These are phyloP conservation scores for Fusarium globosum DNA, from an alignment of 2,329 filamentous ascomycete species.

Conservation along the genomic window DNA sequence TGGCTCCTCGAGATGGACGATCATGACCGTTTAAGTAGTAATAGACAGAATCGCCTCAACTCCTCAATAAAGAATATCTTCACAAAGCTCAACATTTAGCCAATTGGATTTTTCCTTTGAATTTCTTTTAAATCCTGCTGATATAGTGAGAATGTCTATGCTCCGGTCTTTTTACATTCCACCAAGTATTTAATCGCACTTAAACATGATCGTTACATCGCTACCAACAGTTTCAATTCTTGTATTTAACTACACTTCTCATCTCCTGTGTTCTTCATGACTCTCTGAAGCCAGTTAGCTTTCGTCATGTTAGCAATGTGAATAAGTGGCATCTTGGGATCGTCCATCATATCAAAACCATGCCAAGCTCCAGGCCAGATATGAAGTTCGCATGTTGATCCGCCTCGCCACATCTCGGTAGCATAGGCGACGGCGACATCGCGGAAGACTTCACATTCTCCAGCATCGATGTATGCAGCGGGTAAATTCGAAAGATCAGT, in stretches of 20 bases:
- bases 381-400: conserved; percentile 6
- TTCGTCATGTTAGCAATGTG: not conserved
- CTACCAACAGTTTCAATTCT: not conserved
- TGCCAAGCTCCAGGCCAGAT: conserved; percentile 14
- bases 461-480: not conserved
- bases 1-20: too few relatives aligned
- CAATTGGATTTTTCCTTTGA: not conserved
- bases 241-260: not conserved
- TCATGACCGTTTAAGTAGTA: not conserved
- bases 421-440: conserved; percentile 7
- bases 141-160: not conserved
- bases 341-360: conserved; percentile 10
- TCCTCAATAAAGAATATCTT: not conserved
- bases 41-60: not conserved
- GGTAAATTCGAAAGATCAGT: not conserved
- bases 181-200: not conserved
- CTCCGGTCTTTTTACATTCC: not conserved
- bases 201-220: not conserved
- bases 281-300: conserved; percentile 4
- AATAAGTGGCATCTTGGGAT: not conserved
- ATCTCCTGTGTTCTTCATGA: not conserved
- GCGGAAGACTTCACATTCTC: conserved; percentile 5
- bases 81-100: not conserved
- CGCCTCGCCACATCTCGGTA: not conserved
- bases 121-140: not conserved